phyloP scores from a whole-genome alignment of 441 rosid species.

The Biscutella laevigata region DNA sequence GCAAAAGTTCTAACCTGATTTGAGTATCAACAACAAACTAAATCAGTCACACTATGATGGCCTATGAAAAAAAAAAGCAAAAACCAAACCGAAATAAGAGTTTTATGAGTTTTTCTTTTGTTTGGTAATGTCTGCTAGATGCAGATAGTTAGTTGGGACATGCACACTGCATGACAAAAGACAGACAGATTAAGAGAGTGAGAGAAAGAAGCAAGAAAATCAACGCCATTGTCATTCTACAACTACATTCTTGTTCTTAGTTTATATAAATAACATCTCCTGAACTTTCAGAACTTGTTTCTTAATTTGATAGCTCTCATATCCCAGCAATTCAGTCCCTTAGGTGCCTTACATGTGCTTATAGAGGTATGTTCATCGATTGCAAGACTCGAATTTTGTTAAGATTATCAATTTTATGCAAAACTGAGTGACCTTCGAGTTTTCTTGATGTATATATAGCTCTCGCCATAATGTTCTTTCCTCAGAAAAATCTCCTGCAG shows the following conservation, averaged over 20 bases:
- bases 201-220: conserved; percentile 29
- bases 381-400: background rate
- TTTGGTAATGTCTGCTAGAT: background rate
- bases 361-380: conserved; percentile 21
- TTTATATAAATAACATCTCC: conserved; percentile 17
- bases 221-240: conserved; percentile 22
- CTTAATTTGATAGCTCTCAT: conserved; percentile 5
- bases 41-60: no score
- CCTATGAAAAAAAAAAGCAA: background rate
- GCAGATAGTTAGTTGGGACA: conserved; percentile 21
- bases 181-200: conserved; percentile 18
- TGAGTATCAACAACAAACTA: no score
- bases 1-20: no score
- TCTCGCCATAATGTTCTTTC: background rate
- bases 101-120: background rate
- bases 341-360: conserved; percentile 6
- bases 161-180: conserved; percentile 22
- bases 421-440: background rate
- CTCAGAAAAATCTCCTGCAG: background rate
- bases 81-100: background rate
- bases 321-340: background rate
- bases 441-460: conserved; percentile 9
- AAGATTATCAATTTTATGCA: background rate
- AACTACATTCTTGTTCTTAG: conserved; percentile 20
- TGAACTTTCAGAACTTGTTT: conserved; percentile 19